Evolutionary conservation across 768 basidiomycete species (phyloP).

Genomic region (Mycena capillaripes): DNA sequence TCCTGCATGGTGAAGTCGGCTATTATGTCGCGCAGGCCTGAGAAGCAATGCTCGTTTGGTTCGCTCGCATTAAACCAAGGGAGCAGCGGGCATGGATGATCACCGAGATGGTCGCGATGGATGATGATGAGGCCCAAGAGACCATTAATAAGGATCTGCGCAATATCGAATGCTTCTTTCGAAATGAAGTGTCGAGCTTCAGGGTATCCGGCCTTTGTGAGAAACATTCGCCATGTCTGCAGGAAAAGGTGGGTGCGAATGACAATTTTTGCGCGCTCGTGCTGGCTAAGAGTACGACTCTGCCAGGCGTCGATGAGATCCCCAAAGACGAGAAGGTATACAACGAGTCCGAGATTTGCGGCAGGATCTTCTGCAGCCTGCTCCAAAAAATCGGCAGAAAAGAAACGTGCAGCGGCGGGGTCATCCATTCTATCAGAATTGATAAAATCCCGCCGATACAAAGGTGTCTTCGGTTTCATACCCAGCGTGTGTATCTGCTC

Average conservation of each 20-base stretch:
- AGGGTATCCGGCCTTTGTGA: conserved; percentile 22
- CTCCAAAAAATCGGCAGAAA: conserved; percentile 12
- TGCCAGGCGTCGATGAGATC: conserved; percentile 24
- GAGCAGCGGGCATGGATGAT: background rate
- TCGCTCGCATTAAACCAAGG: conserved; percentile 18
- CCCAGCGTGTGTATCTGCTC: conserved; percentile 3
- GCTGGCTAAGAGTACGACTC: conserved; percentile 10
- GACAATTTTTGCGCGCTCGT: conserved; percentile 23
- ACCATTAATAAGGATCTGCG: conserved; percentile 38
- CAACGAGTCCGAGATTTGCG: conserved; percentile 10
- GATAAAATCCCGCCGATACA: conserved; percentile 10
- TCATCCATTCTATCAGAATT: conserved; percentile 15
- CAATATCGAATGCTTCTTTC: conserved; percentile 41
- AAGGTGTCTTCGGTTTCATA: background rate
- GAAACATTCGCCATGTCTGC: conserved; percentile 25
- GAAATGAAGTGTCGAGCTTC: conserved; percentile 40
- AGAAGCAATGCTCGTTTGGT: conserved; percentile 19
- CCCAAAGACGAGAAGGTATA: conserved; percentile 24
- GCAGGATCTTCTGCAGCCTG: background rate
- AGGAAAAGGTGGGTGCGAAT: conserved; percentile 29
- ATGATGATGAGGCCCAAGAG: conserved; percentile 41
- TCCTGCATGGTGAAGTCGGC: conserved; percentile 1
- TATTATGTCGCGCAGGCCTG: background rate
- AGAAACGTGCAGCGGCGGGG: conserved; percentile 11
- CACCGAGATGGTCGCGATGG: conserved; percentile 37